Evolutionary conservation across 352 stramenopile species (phyloP), one percentile per base, ranked within the genome.

Genomic region (Pythium biforme): DNA sequence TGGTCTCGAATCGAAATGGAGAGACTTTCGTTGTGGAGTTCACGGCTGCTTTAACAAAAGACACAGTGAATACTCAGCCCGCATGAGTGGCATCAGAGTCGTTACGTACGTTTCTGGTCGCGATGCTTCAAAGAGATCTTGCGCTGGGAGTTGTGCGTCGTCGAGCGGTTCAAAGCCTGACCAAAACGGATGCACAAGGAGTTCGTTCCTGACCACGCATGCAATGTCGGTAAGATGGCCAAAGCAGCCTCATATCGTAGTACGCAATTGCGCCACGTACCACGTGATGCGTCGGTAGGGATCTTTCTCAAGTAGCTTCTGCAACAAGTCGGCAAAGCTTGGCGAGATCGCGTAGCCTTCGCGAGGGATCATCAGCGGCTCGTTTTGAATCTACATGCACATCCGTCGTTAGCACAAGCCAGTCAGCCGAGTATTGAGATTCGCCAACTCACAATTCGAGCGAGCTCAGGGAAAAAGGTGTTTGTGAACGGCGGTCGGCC

Each of bases 121-220:
- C 17, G 53, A 50, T 25, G 64, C 64, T 37, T 82, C 70, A 64
- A 93, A 95, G 26, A 87, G 52, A 22, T 81, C 65, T 76, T 95
- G 86, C 34, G 52, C 4, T 29, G 86, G 86, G 63, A 95, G 85
- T 19, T 60, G 23, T 12, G 77, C 12, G 31, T 61, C 72, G 3
- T 62, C 60, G 1, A 89, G 45, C 11, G 33, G 61, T 23, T 68
- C 52, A 11, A 76, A 52, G 22, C 49, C 60, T 6, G 59, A 39
- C 86, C 86, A 95, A 55, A 93, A 92, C 3, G 83, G 77, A 68
- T 95, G 84, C 10, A 74, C 58, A 14, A 90, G 34, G 17, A 95
- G 62, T 29, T 89, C 74, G 14, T 86, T 59, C 86, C 84, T 93
- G 31, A 1, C 15, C 14, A 62, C 15, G 55, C 14, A 62, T 20